Base-by-base conservation (phyloP, 2,329 filamentous ascomycete species). In the Clarireedia sp. region DNA sequence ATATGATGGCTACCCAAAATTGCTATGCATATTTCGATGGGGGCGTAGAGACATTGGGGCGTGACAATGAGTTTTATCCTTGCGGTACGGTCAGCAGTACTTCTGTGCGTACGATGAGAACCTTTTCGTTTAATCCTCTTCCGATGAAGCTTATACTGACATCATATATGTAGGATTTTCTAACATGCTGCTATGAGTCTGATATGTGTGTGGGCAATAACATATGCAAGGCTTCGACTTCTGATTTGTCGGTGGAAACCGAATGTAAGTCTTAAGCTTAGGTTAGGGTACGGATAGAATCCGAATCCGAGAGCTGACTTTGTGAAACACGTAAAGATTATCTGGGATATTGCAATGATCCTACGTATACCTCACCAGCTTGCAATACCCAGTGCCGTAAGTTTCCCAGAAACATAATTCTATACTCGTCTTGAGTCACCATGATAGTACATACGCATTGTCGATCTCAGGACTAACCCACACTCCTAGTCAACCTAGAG, bases 161-260 rank as follows among this genome's bases (percentile, higher is more conserved):
- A 5, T 2, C 3, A 21, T 19, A 3, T n/a, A 26, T 17, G 8
- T 52, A 38, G 50, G 50, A 52, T 5, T 46, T 37, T 6, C 1
- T 24, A 9, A 46, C 41, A 17, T 46, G 26, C 36, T 46, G 40
- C 19, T 23, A 33, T 19, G 17, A 52, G 26, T 46, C 24, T 37
- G 50, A 46, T 26, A 51, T 40, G 3, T 51, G 49, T n/a, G 40
- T 51, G 2, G 49, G 49, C 17, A 52, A n/a, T 6, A 52, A 46
- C 8, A 52, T 52, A 10, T 52, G 50, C 21, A 46, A 46, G 23
- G 26, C 41, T 6, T 37, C 50, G n/a, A n/a, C 41, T 16, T 24
- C 10, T 8, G 50, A 21, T 12, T 12, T 52, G 40, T 23, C 24
- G n/a, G 10, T 10, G 5, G 40, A 14, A 7, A 14, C 40, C 10